Evolutionary conservation across 305 asterid species (phyloP), one percentile per base, ranked within the genome.

Genomic region (Fraxinus baroniana): DNA sequence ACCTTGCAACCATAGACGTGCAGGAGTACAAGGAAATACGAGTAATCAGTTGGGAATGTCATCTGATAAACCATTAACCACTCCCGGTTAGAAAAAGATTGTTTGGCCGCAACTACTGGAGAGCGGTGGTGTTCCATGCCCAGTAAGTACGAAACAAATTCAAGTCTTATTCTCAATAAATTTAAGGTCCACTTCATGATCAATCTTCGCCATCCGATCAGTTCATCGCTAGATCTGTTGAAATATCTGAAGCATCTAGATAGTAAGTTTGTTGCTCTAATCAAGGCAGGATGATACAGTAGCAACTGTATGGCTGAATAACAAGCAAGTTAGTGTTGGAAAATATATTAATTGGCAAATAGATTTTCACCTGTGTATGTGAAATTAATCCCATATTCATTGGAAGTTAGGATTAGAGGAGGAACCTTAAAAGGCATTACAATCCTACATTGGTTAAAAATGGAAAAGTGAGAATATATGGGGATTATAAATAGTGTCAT

Each of bases 221-320:
- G 3, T 46, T 46, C 5, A 13, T 46, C 0, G 1, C 4, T 12
- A 13, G n/a, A 46, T 13, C 18, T 12, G 0, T 15, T 1, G 3
- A 39, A 39, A 39, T 13, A 39, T 39, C 13, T 8, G 2, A 39
- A 39, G 49, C 15, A 8, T 7, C 3, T 39, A 8, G 13, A 39
- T 8, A 39, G 15, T 37, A 6, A 37, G 13, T 39, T 39, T 8
- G 2, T 39, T 39, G 49, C 15, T 39, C 49, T 8, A 39, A 39
- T 39, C 0, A 13, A 39, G 10, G 81, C 85, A 91, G 95, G 83
- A 87, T 74, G 95, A 89, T 77, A 88, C 82, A 24, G 72, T 85
- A 39, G 93, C 93, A 55, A 90, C 88, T 2, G 68, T 15, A 80
- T 90, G 93, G 93, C 87, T 91, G 83, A 91, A 91, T 78, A 66